Evolutionary conservation across 768 basidiomycete species (phyloP).

Genomic region (Suillus discolor): DNA sequence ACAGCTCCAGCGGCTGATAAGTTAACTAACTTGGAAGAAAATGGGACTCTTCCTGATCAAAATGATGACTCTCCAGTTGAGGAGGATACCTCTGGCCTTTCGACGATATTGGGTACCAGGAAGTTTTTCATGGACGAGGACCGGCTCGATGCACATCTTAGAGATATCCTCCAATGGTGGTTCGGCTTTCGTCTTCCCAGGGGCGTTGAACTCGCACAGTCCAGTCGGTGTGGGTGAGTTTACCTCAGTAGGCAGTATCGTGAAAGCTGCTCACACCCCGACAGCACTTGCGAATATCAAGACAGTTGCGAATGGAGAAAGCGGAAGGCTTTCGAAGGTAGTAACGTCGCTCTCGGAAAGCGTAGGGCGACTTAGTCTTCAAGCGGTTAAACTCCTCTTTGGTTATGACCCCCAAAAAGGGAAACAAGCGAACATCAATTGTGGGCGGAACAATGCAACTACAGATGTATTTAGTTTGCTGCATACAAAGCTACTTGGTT

Average conservation of each 20-base stretch:
- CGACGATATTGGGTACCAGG: conserved; percentile 66
- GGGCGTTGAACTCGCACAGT: conserved; percentile 67
- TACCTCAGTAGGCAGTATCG: not conserved
- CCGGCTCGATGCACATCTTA: conserved; percentile 56
- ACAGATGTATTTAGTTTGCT: not conserved
- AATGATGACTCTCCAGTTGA: not conserved
- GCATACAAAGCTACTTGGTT: not conserved
- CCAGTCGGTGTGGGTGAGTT: conserved; percentile 71
- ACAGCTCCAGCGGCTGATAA: not conserved
- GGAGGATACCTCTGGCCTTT: conserved; percentile 9
- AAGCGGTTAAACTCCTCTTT: not conserved
- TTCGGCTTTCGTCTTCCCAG: conserved; percentile 61
- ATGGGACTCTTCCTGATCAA: not conserved
- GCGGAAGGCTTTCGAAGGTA: conserved; percentile 44
- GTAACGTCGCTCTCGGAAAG: conserved; percentile 1
- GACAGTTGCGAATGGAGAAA: conserved; percentile 81
- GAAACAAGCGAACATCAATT: not conserved
- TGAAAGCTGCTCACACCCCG: not conserved
- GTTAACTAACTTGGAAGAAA: not conserved
- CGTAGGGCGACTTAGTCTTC: not conserved
- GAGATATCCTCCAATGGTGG: conserved; percentile 73
- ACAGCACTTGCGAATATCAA: conserved; percentile 72
- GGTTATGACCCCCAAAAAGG: not conserved
- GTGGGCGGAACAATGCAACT: not conserved
- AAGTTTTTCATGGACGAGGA: conserved; percentile 55